Conservation (phyloP, 2,329 filamentous ascomycete genomes). For the Pseudogymnoascus destructans region DNA sequence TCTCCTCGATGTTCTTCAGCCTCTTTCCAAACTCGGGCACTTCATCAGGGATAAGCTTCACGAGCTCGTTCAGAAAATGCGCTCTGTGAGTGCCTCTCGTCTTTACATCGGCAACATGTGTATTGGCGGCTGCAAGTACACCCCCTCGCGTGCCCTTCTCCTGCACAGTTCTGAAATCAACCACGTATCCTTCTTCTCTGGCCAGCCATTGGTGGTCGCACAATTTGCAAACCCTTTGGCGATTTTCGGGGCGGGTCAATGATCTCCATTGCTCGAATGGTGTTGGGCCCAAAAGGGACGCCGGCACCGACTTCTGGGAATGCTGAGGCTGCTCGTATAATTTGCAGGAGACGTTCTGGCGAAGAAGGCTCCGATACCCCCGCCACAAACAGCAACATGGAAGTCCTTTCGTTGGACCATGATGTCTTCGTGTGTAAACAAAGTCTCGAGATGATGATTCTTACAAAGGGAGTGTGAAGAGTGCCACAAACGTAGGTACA, state of each 20-base stretch:
- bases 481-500: neutral
- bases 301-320: constrained; percentile 26
- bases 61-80: constrained; percentile 23
- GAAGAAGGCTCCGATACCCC: constrained; percentile 24
- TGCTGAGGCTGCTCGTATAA: constrained; percentile 23
- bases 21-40: constrained; percentile 27
- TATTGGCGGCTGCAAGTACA: neutral
- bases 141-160: neutral
- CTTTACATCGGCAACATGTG: constrained; percentile 7
- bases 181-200: constrained; percentile 19
- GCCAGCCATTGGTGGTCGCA: constrained; percentile 19
- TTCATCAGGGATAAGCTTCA: constrained; percentile 29
- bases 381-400: constrained; percentile 24
- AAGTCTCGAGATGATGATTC: neutral
- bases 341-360: constrained; percentile 21
- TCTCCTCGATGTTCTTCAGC: constrained; percentile 24
- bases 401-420: constrained; percentile 16
- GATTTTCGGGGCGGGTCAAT: constrained; percentile 21
- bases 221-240: constrained; percentile 18
- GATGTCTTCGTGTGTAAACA: neutral
- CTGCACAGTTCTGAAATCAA: constrained; percentile 20
- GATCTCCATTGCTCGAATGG: constrained; percentile 21
- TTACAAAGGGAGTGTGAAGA: neutral
- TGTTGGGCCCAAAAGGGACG: constrained; percentile 24
- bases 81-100: constrained; percentile 20